Evolutionary conservation across 83 land plant species (phyloP).

Genomic region (Thuja plicata): DNA sequence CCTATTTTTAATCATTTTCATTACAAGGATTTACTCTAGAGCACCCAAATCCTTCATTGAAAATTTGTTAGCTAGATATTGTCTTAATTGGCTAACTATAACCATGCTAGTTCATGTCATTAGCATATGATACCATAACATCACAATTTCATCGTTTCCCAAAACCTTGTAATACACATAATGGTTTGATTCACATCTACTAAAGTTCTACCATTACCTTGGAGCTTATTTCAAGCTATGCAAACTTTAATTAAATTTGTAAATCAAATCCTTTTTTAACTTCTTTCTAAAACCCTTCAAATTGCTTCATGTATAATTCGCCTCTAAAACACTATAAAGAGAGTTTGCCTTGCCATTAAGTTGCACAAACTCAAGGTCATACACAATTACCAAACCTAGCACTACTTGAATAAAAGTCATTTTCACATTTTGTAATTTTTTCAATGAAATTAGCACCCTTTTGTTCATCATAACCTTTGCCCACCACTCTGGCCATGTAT

Average conservation of each 20-base stretch:
- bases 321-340: not conserved
- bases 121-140: not conserved
- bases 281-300: not conserved
- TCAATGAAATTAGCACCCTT: too few species aligned
- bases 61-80: too few species aligned
- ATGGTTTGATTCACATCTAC: not conserved
- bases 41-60: too few species aligned
- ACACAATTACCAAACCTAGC: not conserved
- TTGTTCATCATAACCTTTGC: not conserved
- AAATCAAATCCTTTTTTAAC: not conserved
- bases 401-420: not conserved
- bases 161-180: not conserved
- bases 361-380: not conserved
- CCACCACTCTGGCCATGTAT: not conserved
- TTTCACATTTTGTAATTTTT: not conserved
- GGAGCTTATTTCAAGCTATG: not conserved
- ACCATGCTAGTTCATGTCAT: not conserved
- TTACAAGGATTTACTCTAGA: too few species aligned
- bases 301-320: not conserved
- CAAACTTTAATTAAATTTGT: not conserved
- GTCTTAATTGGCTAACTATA: not conserved
- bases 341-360: not conserved
- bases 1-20: too few species aligned
- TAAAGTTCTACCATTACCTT: not conserved
- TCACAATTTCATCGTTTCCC: too few species aligned